Percentiles rank a stretch among this genome's conserved stretches.
phyloP scores from a whole-genome alignment of 192 early-diverging fungal species.

The Phycomyces nitens region DNA sequence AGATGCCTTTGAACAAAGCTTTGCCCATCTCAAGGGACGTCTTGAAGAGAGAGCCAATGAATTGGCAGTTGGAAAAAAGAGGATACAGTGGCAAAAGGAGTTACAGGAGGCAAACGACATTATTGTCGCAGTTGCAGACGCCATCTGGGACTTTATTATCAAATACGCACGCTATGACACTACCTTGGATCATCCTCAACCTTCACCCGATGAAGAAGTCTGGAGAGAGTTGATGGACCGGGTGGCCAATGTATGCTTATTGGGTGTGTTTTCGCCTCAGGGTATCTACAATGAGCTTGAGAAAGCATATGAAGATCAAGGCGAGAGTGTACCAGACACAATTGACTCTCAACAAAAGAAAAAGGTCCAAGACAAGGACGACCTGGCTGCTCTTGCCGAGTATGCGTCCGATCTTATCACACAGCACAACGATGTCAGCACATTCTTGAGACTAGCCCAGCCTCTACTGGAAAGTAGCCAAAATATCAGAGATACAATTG shows the following conservation, averaged over 20 bases:
- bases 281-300: not conserved
- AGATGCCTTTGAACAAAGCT: conserved; percentile 16
- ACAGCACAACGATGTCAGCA: not conserved
- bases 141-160: conserved; percentile 25
- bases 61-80: conserved; percentile 2
- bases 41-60: conserved; percentile 15
- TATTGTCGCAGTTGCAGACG: conserved; percentile 5
- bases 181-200: not conserved
- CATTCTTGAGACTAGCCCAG: not conserved
- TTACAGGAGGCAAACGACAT: conserved; percentile 4
- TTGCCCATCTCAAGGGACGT: conserved; percentile 1
- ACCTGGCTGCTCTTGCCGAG: too few species aligned
- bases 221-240: not conserved
- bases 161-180: conserved; percentile 21
- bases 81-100: conserved; percentile 23
- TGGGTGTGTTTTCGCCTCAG: conserved; percentile 3
- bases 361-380: too few species aligned
- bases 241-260: not conserved
- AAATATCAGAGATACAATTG: not conserved
- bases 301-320: not conserved
- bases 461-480: not conserved
- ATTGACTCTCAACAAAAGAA: too few species aligned
- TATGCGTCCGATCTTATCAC: not conserved
- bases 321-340: not conserved
- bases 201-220: conserved; percentile 1